Evolutionary conservation across 2,329 filamentous ascomycete species (phyloP).

Genomic region (Sarocladiaceae sp.): DNA sequence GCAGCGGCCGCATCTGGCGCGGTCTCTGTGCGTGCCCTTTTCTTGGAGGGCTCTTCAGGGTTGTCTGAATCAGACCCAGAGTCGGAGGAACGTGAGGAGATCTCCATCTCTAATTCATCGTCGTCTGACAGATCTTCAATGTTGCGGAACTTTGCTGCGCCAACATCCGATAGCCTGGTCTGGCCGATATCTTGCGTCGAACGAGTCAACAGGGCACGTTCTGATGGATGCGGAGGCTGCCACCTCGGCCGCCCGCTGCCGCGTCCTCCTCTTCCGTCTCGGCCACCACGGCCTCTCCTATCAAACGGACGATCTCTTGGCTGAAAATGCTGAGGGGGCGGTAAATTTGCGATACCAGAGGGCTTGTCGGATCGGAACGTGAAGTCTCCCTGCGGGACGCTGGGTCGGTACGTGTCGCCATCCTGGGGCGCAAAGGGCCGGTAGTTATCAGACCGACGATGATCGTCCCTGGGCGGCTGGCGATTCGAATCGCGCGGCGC

Average conservation of each 20-base stretch:
- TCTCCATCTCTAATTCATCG: conserved; percentile 59
- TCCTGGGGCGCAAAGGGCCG: conserved; percentile 30
- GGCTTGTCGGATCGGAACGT: conserved; percentile 50
- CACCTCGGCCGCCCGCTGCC: conserved; percentile 27
- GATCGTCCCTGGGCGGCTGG: neutral
- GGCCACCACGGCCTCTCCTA: conserved; percentile 13
- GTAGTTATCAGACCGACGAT: conserved; percentile 14
- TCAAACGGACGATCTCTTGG: conserved; percentile 4
- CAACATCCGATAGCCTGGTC: conserved; percentile 40
- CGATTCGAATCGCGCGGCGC: conserved; percentile 1
- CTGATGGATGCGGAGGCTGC: conserved; percentile 34
- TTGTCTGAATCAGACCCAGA: conserved; percentile 13
- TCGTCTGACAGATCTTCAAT: conserved; percentile 56
- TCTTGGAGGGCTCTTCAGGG: conserved; percentile 34
- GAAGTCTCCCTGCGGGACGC: conserved; percentile 42
- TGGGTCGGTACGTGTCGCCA: conserved; percentile 28
- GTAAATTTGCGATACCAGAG: conserved; percentile 35
- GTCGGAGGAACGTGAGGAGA: conserved; percentile 34
- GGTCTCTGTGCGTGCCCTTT: conserved; percentile 22
- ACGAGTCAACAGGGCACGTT: conserved; percentile 43
- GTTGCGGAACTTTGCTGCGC: conserved; percentile 45
- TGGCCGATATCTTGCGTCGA: conserved; percentile 34
- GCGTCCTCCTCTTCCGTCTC: conserved; percentile 21
- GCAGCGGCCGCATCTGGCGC: conserved; percentile 30
- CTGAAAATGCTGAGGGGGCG: conserved; percentile 11